A percentile compares a stretch with the other conserved stretches of the same genome.
Conservation (phyloP, 163 green algal genomes). For the Scenedesmus sp. region DNA sequence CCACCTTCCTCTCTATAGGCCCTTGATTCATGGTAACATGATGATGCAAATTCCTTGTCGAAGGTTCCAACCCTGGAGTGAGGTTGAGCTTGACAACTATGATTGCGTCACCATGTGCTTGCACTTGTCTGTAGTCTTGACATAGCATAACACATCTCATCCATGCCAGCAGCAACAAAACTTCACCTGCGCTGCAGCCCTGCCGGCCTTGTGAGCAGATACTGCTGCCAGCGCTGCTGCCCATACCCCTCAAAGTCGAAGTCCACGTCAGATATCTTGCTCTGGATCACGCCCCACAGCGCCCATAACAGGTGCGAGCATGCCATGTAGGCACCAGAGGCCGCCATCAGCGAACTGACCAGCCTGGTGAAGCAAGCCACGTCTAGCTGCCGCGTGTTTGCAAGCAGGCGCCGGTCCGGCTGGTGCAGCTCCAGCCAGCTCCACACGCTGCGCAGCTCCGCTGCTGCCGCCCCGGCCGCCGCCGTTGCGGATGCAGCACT, state of each 20-base stretch:
- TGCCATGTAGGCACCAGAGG: constrained; percentile 62
- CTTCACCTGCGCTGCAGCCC: neutral
- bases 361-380: neutral
- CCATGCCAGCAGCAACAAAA: neutral
- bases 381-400: neutral
- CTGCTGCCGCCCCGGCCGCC: neutral
- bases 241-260: constrained; percentile 78
- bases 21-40: too few relatives aligned
- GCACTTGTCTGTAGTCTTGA: neutral
- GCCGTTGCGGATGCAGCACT: neutral
- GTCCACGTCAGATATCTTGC: constrained; percentile 58
- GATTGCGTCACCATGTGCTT: too few relatives aligned
- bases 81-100: too few relatives aligned
- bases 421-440: constrained; percentile 24
- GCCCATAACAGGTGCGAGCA: constrained; percentile 80
- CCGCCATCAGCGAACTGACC: constrained; percentile 56
- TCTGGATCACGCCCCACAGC: constrained; percentile 82
- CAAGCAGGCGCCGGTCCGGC: neutral
- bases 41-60: too few relatives aligned
- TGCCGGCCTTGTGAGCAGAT: constrained; percentile 23
- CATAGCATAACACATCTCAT: neutral
- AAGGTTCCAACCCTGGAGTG: too few relatives aligned
- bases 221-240: constrained; percentile 58
- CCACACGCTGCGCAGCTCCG: constrained; percentile 20
- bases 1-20: too few relatives aligned